Conservation (phyloP, 2,329 filamentous ascomycete species). For the Aspergillus aculeatinus region DNA sequence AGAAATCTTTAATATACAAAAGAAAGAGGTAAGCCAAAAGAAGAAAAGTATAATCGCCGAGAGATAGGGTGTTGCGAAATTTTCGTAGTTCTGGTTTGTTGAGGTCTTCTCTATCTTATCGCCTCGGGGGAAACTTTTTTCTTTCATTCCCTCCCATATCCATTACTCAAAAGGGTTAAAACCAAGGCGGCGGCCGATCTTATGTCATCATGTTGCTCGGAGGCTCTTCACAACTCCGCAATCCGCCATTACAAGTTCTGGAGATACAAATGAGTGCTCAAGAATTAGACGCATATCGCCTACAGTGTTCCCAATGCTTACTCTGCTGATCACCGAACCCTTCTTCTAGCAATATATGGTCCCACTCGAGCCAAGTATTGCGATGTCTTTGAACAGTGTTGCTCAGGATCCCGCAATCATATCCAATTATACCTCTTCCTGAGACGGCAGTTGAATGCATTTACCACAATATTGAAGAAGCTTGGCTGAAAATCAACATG, state of each 20-base stretch:
- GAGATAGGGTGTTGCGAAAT: not conserved
- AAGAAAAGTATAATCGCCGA: not conserved
- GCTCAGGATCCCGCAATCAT: conserved; percentile 21
- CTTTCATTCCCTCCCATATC: not conserved
- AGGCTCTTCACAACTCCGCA: conserved; percentile 23
- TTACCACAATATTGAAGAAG: conserved; percentile 4
- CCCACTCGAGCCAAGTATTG: conserved; percentile 15
- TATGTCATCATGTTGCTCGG: conserved; percentile 34
- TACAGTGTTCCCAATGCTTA: not conserved
- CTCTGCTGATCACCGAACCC: not conserved
- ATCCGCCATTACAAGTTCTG: conserved; percentile 4
- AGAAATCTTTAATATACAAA: not conserved
- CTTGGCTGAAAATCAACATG: conserved; percentile 27
- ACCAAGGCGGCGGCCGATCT: conserved; percentile 17
- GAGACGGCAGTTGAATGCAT: conserved; percentile 14
- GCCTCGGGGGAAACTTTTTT: conserved; percentile 3
- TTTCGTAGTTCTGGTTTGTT: not conserved
- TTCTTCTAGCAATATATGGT: not conserved
- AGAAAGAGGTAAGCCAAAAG: conserved; percentile 2
- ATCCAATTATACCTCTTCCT: conserved; percentile 24
- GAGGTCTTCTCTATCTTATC: not conserved
- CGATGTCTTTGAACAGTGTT: conserved; percentile 31
- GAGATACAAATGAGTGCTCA: not conserved
- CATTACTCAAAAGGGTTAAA: not conserved
- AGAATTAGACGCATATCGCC: not conserved